Evolutionary conservation across 768 basidiomycete species (phyloP), one percentile per base, ranked within the genome.

Genomic region (Trametes cingulata): DNA sequence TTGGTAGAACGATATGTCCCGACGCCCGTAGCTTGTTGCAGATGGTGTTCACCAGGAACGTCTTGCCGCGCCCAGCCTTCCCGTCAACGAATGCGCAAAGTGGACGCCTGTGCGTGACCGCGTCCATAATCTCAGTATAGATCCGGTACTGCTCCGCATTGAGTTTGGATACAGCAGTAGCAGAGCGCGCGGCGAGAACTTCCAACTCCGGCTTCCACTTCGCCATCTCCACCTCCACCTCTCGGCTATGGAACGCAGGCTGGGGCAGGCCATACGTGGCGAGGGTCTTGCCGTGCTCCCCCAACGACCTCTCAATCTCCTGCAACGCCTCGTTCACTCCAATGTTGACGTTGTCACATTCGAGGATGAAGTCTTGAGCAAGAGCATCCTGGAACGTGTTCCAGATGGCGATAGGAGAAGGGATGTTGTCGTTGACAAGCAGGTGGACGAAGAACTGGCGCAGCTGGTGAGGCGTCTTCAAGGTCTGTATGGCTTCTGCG

Each of bases 21-120:
- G 27, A 29, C 0, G 67, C 52, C 12, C 77, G 64, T 0, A 78
- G 39, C 27, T 61, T 64, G 56, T 71, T 71, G 46, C 74, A 75
- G 6, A 80, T 51, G 0, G 76, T 66, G 36, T 72, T 72, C 0
- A 75, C 57, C 1, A 78, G 33, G 35, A 69, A 76, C 0, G 77
- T 79, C 63, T 80, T 80, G 0, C 77, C 79, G 4, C 75, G 61
- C 0, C 78, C 78, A 1, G 77, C 77, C 53, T 74, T 72, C 1
- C 78, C 77, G 61, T 78, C 73, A 8, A 79, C 53, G 56, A 77
- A 78, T 9, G 68, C 60, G 36, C 57, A 65, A 0, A 73, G 58
- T 6, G 70, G 64, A 0, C 42, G 22, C 0, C 52, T 35, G 0
- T 63, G 36, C 9, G 50, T 9, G 7, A 70, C 63, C 14, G 66